Base-by-base conservation (phyloP, 2,329 filamentous ascomycete genomes). In the Eurotiales sp. region DNA sequence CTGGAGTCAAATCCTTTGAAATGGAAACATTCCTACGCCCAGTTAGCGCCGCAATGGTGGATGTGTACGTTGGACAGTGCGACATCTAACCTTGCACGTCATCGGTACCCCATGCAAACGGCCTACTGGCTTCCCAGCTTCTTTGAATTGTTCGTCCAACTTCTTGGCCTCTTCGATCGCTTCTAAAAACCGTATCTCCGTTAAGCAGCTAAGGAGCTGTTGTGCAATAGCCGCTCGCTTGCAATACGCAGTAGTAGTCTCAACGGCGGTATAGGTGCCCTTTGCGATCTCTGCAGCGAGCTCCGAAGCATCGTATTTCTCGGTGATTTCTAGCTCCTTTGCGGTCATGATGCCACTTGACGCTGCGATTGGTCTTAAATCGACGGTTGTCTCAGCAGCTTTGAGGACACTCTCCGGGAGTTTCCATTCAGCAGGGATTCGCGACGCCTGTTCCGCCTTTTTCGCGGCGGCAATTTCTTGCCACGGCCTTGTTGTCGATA, bases 71-170 rank as follows among this genome's bases (percentile, higher is more conserved):
- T 72, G 61, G 1, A 79, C 49, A 74, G 74, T n/a, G n/a, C n/a
- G 22, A 84, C 68, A 25, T 82, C 74, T 64, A 83, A 84, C 81
- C 60, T 84, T 84, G 8, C 81, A 58, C 22, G 70, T 73, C 44
- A 86, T 71, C 0, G 82, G 82, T 0, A 86, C 69, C 6, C 83
- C 82, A 59, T 86, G 82, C 0, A 86, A 69, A 1, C 83, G 82
- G 0, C 83, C 83, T 2, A 79, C 61, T 1, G 77, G 68, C 46
- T 62, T 66, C 1, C 68, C 69, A 19, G 66, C 68, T 36, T 55
- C 61, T n/a, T 55, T 53, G 15, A 71, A 52, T 53, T 79, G 68
- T 0, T 66, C 64, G 52, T 82, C 79, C 0, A 82, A 70, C 19
- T 71, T 59, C 17, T 66, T 62, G 0, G 78, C 78, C 8, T 70